These are phyloP conservation scores for Bryoglossum gracile DNA, from an alignment of 495 filamentous ascomycete species.

Conservation along the genomic window DNA sequence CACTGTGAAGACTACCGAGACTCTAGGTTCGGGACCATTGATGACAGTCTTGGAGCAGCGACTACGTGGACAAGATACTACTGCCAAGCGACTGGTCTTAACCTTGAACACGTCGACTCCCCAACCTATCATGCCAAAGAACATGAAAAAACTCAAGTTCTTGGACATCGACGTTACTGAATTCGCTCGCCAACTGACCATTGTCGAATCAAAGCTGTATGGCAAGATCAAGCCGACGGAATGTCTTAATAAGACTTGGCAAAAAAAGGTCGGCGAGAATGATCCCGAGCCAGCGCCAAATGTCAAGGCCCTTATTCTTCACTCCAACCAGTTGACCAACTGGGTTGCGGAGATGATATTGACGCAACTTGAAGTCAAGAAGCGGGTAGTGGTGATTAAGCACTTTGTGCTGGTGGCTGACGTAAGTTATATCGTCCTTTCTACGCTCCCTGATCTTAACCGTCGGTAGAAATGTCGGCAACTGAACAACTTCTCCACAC, in stretches of 20 bases:
- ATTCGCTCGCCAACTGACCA: slow-evolving; percentile 92
- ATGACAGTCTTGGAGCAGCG: slow-evolving; percentile 83
- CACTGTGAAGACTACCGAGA: slow-evolving; percentile 84
- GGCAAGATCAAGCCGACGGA: slow-evolving; percentile 92
- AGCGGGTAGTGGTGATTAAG: slow-evolving; percentile 94
- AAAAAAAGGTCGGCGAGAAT: slow-evolving; percentile 76
- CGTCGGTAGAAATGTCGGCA: slow-evolving; percentile 72
- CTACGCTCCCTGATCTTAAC: slow-evolving; percentile 23
- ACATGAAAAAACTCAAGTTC: slow-evolving; percentile 99
- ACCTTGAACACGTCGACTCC: slow-evolving; percentile 75
- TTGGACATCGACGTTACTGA: slow-evolving; percentile 93
- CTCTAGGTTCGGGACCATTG: slow-evolving; percentile 73
- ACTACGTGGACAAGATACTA: slow-evolving; percentile 75
- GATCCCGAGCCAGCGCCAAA: slow-evolving; percentile 89
- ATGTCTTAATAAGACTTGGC: slow-evolving; percentile 97
- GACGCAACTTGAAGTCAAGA: slow-evolving; percentile 86
- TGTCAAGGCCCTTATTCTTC: slow-evolving; percentile 90
- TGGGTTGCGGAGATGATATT: slow-evolving; percentile 99
- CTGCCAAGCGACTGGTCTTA: slow-evolving; percentile 77
- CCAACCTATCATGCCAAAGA: slow-evolving; percentile 89
- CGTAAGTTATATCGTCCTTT: slow-evolving; percentile 43
- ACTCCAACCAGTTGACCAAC: slow-evolving; percentile 97
- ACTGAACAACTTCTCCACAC: slow-evolving; percentile 94
- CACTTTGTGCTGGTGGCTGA: slow-evolving; percentile 96
- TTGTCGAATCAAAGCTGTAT: slow-evolving; percentile 92